Base-by-base conservation (phyloP, 768 basidiomycete species). In the Kondoa subrosea region DNA sequence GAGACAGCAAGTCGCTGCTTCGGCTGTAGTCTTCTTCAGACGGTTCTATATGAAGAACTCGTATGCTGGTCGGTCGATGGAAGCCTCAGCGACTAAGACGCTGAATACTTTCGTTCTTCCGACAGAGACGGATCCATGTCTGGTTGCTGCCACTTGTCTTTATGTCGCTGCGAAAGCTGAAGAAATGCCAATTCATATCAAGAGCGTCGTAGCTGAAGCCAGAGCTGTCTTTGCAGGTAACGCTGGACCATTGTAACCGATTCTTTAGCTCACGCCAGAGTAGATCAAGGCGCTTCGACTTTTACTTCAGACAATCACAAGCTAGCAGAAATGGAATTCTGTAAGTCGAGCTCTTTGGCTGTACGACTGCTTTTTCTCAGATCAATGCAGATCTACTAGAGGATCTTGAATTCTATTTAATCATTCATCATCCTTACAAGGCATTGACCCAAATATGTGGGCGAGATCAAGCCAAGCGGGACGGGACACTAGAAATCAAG, bases 261-360 rank as follows among this genome's bases (percentile, higher is more conserved):
- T 4, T 14, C 34, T 21, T 29, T 50, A 16, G 66, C 34, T 3
- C 25, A 1, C 17, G 1, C 15, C 14, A 16, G 26, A 8, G 26
- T 68, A 79, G 85, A 84, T 25, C 88, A 88, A 73, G 83, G 82
- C 2, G 80, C 87, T 75, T 86, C 87, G 74, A 78, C 82, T n/a
- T 93, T 95, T 74, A 84, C 88, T 0, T 82, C 87, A 0, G 91
- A 95, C 75, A 87, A 92, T 73, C 83, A 87, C 14, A 91, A 90
- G 74, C 80, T 99, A 16, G 95, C 92, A 2, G 95, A 99, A 77
- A 96, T 96, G 92, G 93, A 97, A 76, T 97, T 97, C 79, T 97
- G 93, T 78, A 1, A 61, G 69, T 62, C 15, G 21, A 12, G 30
- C 26, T 34, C 56, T 4, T 4, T 61, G 1, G 15, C 26, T 66